Percentiles rank a stretch among this genome's conserved stretches.
Conservation (phyloP, 2,329 filamentous ascomycete genomes). For the Ambrosiella beaveri region DNA sequence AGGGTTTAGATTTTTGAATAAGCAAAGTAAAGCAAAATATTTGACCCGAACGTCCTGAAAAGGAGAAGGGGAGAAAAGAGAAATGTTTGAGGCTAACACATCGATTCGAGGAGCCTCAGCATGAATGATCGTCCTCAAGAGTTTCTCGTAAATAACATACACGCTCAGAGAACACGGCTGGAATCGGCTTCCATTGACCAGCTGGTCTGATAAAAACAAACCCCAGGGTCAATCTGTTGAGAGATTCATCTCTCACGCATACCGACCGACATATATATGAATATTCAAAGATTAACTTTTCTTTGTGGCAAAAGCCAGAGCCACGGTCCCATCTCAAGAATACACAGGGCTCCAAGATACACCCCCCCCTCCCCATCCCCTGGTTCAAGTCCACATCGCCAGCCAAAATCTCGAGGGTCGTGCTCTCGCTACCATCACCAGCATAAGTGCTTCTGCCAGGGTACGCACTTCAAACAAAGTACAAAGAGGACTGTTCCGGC, state of each 20-base stretch:
- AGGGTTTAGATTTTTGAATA: too few relatives aligned
- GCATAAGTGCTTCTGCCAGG: neutral
- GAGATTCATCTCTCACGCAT: too few relatives aligned
- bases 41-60: too few relatives aligned
- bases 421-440: neutral
- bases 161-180: too few relatives aligned
- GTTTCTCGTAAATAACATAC: neutral
- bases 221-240: too few relatives aligned
- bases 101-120: neutral
- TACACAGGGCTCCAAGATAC: neutral
- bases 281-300: too few relatives aligned
- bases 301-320: neutral
- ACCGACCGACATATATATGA: too few relatives aligned
- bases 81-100: neutral
- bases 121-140: neutral
- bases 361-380: neutral
- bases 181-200: too few relatives aligned
- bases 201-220: too few relatives aligned
- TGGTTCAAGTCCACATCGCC: neutral
- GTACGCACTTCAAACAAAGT: neutral
- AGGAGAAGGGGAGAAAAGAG: neutral
- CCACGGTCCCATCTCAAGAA: neutral
- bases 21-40: too few relatives aligned
- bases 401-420: neutral
- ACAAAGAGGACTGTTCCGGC: neutral